These are phyloP conservation scores for Neurospora sp. DNA, from an alignment of 495 filamentous ascomycete genomes.

Conservation along the genomic window DNA sequence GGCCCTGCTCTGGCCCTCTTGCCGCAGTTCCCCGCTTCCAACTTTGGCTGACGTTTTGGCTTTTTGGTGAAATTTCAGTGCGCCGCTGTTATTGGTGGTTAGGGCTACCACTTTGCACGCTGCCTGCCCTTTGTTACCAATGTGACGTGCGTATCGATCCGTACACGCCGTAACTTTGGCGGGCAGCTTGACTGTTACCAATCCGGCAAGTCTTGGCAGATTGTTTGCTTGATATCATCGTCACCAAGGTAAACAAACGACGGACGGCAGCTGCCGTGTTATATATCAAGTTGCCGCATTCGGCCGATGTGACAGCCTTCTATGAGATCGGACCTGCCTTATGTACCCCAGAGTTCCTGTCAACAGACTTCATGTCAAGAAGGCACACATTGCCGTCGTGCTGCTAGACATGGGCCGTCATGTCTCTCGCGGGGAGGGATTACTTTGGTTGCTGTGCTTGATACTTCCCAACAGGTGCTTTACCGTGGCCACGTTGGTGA, in stretches of 20 bases:
- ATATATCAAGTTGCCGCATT: not conserved
- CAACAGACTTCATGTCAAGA: not conserved
- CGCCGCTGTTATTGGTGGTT: not conserved
- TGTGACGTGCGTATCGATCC: not conserved
- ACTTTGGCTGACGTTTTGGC: not conserved
- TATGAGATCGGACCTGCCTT: not conserved
- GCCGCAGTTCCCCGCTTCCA: not conserved
- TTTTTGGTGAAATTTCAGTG: not conserved
- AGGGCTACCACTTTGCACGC: not conserved
- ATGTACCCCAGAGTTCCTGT: not conserved
- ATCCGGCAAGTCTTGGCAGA: not conserved
- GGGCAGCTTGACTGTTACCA: not conserved
- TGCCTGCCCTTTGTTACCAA: not conserved
- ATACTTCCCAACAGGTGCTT: not conserved
- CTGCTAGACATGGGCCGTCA: not conserved
- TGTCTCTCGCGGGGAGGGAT: not conserved
- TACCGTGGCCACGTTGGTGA: not conserved
- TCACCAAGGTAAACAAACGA: not conserved
- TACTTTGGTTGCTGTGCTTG: not conserved
- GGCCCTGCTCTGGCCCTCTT: not conserved
- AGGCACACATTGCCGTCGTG: not conserved
- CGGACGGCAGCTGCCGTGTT: not conserved
- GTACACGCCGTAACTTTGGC: not conserved
- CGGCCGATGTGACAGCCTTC: not conserved
- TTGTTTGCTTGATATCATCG: not conserved